Conservation (phyloP, 2,329 filamentous ascomycete species). For the Diaporthe caulivora region DNA sequence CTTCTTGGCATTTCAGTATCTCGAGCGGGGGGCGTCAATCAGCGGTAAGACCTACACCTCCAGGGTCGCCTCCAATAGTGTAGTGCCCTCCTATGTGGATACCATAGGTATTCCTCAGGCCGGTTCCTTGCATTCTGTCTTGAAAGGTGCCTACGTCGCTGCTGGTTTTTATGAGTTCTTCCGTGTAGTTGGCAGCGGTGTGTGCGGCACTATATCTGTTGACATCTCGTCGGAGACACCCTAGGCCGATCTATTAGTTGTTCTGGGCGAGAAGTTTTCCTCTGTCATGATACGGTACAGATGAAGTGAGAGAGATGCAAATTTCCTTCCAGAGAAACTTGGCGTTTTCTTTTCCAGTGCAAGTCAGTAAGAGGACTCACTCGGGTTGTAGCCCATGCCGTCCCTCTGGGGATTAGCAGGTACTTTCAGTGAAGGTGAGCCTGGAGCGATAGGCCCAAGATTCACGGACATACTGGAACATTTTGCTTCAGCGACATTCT, state of each 20-base stretch:
- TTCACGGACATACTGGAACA: slow-evolving; percentile 13
- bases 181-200: slow-evolving; percentile 22
- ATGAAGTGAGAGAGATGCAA: neutral
- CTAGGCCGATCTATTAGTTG: neutral
- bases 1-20: neutral
- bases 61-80: slow-evolving; percentile 15
- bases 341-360: neutral
- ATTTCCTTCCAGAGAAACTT: too few species aligned
- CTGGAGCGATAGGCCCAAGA: slow-evolving; percentile 9
- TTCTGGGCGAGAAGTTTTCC: neutral
- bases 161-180: slow-evolving; percentile 16
- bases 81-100: slow-evolving; percentile 14
- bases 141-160: slow-evolving; percentile 15
- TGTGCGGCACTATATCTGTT: slow-evolving; percentile 25
- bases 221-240: slow-evolving; percentile 29
- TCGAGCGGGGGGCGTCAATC: too few species aligned
- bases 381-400: slow-evolving; percentile 17
- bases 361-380: neutral
- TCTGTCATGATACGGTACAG: too few species aligned
- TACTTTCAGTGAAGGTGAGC: neutral
- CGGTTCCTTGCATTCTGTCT: slow-evolving; percentile 6
- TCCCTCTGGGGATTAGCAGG: slow-evolving; percentile 13
- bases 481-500: neutral
- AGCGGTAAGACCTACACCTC: neutral
- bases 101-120: neutral